phyloP scores from a whole-genome alignment of 352 stramenopile genomes.

The Blastocystis sp. region DNA sequence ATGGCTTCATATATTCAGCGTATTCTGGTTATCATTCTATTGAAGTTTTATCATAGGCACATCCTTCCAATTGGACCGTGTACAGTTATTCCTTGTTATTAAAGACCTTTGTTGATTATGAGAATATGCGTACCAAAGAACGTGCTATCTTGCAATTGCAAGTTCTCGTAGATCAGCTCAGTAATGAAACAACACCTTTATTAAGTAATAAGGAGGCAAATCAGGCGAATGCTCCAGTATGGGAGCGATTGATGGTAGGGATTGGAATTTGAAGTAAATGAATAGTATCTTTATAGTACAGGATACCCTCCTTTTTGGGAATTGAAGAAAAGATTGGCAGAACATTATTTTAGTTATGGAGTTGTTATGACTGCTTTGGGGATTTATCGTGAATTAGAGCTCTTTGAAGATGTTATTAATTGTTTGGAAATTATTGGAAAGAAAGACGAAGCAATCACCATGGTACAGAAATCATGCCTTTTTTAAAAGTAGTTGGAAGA shows the following conservation, averaged over 20 bases:
- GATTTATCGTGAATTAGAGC: constrained; percentile 59
- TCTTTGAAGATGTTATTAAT: constrained; percentile 62
- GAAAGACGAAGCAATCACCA: constrained; percentile 55
- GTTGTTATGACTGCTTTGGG: constrained; percentile 40
- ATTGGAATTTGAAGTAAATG: background rate
- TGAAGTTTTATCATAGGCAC: background rate
- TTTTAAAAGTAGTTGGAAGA: constrained; percentile 15
- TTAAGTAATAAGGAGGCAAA: constrained; percentile 54
- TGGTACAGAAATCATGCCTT: background rate
- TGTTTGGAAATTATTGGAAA: constrained; percentile 61
- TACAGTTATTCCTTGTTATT: constrained; percentile 55
- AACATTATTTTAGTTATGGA: constrained; percentile 60
- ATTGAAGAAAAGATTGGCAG: constrained; percentile 58
- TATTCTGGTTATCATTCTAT: background rate
- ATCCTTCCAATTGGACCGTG: constrained; percentile 60
- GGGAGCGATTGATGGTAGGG: constrained; percentile 55
- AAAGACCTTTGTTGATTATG: constrained; percentile 62
- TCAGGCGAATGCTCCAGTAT: constrained; percentile 45
- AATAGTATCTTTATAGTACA: constrained; percentile 49
- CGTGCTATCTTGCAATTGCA: constrained; percentile 63
- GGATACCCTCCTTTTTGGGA: constrained; percentile 62
- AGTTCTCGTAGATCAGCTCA: constrained; percentile 63
- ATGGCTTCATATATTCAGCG: constrained; percentile 60
- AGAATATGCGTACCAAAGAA: constrained; percentile 63
- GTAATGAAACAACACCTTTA: constrained; percentile 56